Percentiles rank a stretch among this genome's conserved stretches.
Evolutionary conservation across 306 rosid genomes (phyloP).

Genomic region (Neltuma alba): DNA sequence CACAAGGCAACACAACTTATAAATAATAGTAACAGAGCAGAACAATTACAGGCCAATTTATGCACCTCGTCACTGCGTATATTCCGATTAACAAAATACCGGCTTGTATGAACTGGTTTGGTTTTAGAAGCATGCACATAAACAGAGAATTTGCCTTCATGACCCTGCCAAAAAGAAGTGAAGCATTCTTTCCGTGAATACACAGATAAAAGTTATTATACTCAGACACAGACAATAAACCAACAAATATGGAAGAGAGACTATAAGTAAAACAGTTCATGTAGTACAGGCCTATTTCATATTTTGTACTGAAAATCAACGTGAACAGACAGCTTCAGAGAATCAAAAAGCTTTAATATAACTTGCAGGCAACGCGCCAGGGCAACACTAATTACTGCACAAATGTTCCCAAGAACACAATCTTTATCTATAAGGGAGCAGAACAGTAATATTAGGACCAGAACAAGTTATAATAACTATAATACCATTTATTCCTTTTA

Average conservation of each 20-base stretch:
- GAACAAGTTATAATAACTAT: slow-evolving; percentile 18
- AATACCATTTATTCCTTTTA: neutral
- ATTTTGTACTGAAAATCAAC: slow-evolving; percentile 9
- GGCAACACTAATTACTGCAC: slow-evolving; percentile 22
- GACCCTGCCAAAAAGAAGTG: slow-evolving; percentile 74
- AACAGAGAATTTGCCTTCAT: slow-evolving; percentile 94
- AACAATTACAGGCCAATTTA: slow-evolving; percentile 27
- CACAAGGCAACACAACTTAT: neutral
- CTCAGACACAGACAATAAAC: slow-evolving; percentile 18
- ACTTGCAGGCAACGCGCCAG: neutral
- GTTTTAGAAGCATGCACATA: slow-evolving; percentile 93
- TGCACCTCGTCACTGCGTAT: slow-evolving; percentile 88
- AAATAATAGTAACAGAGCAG: slow-evolving; percentile 25
- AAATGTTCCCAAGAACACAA: slow-evolving; percentile 22
- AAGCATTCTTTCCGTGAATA: slow-evolving; percentile 36
- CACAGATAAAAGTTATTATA: slow-evolving; percentile 22
- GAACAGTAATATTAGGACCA: neutral
- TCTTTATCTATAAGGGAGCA: neutral
- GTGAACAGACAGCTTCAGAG: slow-evolving; percentile 9
- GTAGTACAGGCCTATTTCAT: slow-evolving; percentile 12
- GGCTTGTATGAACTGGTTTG: slow-evolving; percentile 88
- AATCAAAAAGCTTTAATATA: slow-evolving; percentile 9
- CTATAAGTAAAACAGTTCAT: neutral
- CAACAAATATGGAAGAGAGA: slow-evolving; percentile 29
- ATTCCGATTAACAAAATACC: slow-evolving; percentile 69